Evolutionary conservation across 495 filamentous ascomycete species (phyloP).

Genomic region (Penicillium riverlandense): DNA sequence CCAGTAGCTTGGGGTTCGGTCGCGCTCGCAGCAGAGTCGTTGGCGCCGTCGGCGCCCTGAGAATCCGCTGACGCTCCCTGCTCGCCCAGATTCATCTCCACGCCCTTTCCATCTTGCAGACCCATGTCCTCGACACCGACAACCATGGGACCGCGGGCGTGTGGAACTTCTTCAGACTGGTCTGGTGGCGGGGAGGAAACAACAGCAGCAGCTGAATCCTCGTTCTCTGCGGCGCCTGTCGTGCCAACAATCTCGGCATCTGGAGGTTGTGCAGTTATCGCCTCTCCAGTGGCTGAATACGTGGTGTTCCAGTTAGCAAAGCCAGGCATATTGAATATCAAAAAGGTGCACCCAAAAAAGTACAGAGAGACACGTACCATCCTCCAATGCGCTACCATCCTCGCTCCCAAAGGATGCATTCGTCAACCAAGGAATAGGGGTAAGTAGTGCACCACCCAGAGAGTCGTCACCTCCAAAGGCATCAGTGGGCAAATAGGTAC

Average conservation of each 20-base stretch:
- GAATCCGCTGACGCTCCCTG: not conserved
- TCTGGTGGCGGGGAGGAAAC: slow-evolving; percentile 19
- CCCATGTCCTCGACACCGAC: slow-evolving; percentile 86
- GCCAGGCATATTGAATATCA: not conserved
- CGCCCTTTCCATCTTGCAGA: slow-evolving; percentile 54
- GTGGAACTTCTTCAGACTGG: slow-evolving; percentile 53
- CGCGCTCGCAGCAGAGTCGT: slow-evolving; percentile 6
- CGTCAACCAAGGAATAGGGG: slow-evolving; percentile 84
- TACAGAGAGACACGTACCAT: slow-evolving; percentile 37
- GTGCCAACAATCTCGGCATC: slow-evolving; percentile 1
- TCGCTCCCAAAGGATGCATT: slow-evolving; percentile 29
- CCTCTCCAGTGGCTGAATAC: slow-evolving; percentile 1
- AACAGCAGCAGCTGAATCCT: slow-evolving; percentile 14
- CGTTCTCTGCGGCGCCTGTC: slow-evolving; percentile 18
- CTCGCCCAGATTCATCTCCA: slow-evolving; percentile 31
- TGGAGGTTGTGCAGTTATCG: slow-evolving; percentile 15
- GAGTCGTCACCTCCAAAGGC: slow-evolving; percentile 75
- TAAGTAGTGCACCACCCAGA: slow-evolving; percentile 84
- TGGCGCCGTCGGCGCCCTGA: slow-evolving; percentile 7
- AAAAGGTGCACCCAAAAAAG: not conserved
- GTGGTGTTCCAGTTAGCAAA: slow-evolving; percentile 6
- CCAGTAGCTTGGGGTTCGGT: not conserved
- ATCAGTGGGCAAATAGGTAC: slow-evolving; percentile 15
- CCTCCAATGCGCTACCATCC: slow-evolving; percentile 8
- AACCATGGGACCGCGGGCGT: slow-evolving; percentile 72